A percentile compares a stretch with the other conserved stretches of the same genome.
These are phyloP conservation scores for Penicillium rolfsii DNA, from an alignment of 2,329 filamentous ascomycete species.

Conservation along the genomic window DNA sequence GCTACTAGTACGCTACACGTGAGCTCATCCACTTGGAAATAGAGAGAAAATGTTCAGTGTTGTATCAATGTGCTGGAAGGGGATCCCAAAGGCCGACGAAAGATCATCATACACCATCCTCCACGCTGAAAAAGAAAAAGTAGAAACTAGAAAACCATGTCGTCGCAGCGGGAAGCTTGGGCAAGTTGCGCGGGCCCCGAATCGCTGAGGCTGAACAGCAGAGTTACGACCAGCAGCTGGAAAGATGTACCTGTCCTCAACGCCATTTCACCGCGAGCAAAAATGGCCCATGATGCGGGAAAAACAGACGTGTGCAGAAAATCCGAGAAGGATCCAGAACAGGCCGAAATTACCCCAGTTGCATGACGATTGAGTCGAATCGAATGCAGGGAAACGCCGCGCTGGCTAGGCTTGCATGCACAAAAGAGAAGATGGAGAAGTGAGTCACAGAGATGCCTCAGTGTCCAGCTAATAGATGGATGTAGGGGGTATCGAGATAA, in stretches of 20 bases:
- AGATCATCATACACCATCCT: constrained; percentile 23
- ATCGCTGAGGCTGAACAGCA: constrained; percentile 14
- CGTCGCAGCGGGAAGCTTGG: neutral
- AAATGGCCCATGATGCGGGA: constrained; percentile 5
- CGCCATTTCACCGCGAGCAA: constrained; percentile 14
- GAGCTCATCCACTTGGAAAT: neutral
- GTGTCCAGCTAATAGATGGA: constrained; percentile 10
- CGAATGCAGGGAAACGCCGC: constrained; percentile 26
- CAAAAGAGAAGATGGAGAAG: constrained; percentile 11
- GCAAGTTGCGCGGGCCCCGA: constrained; percentile 1
- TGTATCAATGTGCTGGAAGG: constrained; percentile 25
- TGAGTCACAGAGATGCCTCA: constrained; percentile 15
- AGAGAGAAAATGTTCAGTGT: constrained; percentile 18
- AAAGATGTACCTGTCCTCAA: constrained; percentile 14
- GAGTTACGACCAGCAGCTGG: constrained; percentile 23
- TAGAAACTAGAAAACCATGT: neutral
- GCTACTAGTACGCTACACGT: neutral
- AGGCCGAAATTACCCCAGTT: neutral
- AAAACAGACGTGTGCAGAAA: constrained; percentile 14
- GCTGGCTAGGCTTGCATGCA: constrained; percentile 30
- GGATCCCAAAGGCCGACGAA: constrained; percentile 10
- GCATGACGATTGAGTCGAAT: constrained; percentile 10
- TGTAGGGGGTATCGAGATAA: constrained; percentile 22
- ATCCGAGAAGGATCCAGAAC: constrained; percentile 2
- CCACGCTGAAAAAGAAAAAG: constrained; percentile 4